phyloP scores from a whole-genome alignment of 2,329 filamentous ascomycete species.

The Fusarium sp. region DNA sequence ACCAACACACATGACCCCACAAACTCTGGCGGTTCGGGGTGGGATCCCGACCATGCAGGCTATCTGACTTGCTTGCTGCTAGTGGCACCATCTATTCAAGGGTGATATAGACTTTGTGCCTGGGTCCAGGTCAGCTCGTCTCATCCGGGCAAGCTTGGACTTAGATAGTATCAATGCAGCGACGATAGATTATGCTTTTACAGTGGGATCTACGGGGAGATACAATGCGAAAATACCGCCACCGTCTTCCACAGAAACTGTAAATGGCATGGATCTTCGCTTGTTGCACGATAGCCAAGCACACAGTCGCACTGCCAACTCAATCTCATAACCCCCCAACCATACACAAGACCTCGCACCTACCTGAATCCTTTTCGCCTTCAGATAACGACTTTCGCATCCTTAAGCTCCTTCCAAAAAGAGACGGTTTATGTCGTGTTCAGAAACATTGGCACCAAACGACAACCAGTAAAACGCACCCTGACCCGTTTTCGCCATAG shows the following conservation, averaged over 20 bases:
- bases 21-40: background rate
- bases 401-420: background rate
- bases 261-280: background rate
- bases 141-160: background rate
- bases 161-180: background rate
- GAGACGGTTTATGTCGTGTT: background rate
- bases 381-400: background rate
- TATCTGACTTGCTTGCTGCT: background rate
- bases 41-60: conserved; percentile 5
- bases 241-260: too few species aligned
- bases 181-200: background rate
- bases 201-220: background rate
- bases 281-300: background rate
- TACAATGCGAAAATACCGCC: background rate
- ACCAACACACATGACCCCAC: background rate
- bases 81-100: background rate
- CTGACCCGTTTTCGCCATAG: conserved; percentile 12
- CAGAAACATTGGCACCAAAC: background rate
- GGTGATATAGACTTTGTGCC: background rate
- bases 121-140: background rate
- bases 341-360: background rate
- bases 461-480: conserved; percentile 2
- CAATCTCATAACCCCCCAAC: background rate
- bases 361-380: background rate
- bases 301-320: background rate